Percentiles rank a stretch among this genome's conserved stretches.
Evolutionary conservation across 306 rosid species (phyloP).

Genomic region (Vicia sativa): DNA sequence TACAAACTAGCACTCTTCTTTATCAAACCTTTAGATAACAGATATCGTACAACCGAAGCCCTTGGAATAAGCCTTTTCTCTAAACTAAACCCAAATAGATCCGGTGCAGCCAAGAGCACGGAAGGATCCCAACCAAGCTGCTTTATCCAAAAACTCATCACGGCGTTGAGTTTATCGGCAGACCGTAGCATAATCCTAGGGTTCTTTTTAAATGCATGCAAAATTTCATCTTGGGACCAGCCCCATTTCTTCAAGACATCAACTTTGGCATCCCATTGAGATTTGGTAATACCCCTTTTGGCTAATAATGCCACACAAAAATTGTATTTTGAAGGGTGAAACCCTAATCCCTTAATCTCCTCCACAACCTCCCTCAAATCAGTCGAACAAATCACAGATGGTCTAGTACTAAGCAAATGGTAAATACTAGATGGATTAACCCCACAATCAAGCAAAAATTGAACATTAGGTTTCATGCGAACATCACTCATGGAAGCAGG

Average conservation of each 20-base stretch:
- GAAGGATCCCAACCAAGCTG: conserved; percentile 45
- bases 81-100: conserved; percentile 42
- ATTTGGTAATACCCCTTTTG: conserved; percentile 6
- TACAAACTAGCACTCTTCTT: conserved; percentile 25
- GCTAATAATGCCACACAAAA: conserved; percentile 43
- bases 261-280: conserved; percentile 51
- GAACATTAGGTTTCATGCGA: conserved; percentile 4
- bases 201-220: conserved; percentile 36
- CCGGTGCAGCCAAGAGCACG: background rate
- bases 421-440: background rate
- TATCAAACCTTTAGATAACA: conserved; percentile 47
- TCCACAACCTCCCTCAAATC: conserved; percentile 20
- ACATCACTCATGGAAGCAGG: background rate
- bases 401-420: background rate
- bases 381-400: background rate
- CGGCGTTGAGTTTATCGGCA: conserved; percentile 43
- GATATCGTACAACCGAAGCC: conserved; percentile 37
- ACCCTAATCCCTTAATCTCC: conserved; percentile 54
- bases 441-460: conserved; percentile 16
- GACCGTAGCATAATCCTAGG: conserved; percentile 50
- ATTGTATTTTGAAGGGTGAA: conserved; percentile 27
- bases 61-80: conserved; percentile 52
- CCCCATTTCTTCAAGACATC: conserved; percentile 61
- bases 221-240: conserved; percentile 47
- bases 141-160: conserved; percentile 49